Conservation (phyloP, 164 flowering plant genomes). For the Brasenia schreberi region DNA sequence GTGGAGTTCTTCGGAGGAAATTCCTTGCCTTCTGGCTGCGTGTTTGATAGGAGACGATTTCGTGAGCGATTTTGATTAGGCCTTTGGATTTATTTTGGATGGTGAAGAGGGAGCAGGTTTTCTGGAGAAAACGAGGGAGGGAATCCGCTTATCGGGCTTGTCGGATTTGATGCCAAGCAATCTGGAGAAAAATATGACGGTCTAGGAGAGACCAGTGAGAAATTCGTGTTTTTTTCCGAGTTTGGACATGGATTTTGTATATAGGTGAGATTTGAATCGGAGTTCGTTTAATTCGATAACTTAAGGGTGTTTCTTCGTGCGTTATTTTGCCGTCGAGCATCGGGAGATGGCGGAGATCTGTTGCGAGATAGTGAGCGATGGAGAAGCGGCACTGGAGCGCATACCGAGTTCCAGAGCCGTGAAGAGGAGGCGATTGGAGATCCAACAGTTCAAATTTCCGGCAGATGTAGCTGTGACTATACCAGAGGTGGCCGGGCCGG, state of each 20-base stretch:
- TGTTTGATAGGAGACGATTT: not conserved
- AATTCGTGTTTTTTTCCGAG: not conserved
- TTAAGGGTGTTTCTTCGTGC: not conserved
- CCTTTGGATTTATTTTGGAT: not conserved
- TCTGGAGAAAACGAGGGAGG: not conserved
- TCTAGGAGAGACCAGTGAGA: not conserved
- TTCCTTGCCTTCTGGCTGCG: not conserved
- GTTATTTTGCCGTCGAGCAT: not conserved
- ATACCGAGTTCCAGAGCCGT: conserved; percentile 22
- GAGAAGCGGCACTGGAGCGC: conserved; percentile 19
- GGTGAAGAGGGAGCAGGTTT: not conserved
- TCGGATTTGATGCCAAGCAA: not conserved
- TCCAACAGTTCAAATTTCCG: conserved; percentile 20
- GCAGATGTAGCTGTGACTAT: conserved; percentile 1
- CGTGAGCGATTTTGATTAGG: not conserved
- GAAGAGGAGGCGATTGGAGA: conserved; percentile 24
- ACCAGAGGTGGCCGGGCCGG: conserved; percentile 9
- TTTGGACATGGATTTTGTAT: not conserved
- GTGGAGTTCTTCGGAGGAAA: not conserved
- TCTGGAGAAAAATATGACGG: not conserved
- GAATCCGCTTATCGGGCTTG: not conserved
- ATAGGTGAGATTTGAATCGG: not conserved
- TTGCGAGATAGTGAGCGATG: conserved; percentile 29
- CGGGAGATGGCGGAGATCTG: conserved; percentile 34
- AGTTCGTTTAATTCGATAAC: not conserved